Base-by-base conservation (phyloP, 345 rosid species). In the Orychophragmus violaceus region DNA sequence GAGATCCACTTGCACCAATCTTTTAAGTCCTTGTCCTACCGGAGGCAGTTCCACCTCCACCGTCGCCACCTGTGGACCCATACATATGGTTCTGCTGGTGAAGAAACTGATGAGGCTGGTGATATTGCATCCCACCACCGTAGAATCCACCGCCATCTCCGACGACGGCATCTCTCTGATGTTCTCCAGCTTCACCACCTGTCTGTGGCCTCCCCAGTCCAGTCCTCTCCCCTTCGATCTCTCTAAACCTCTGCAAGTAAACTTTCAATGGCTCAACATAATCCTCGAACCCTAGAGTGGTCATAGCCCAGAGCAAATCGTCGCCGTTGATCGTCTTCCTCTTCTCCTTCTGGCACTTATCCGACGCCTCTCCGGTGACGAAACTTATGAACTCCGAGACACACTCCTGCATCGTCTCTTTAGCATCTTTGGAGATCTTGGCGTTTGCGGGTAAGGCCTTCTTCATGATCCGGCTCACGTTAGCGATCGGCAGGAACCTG, bases 61-160 rank as follows among this genome's bases (percentile, higher is more conserved):
- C 46, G 32, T 46, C 48, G 14, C 76, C 71, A 13, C 76, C 71
- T 39, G 71, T 48, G 5, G 76, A 59, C 0, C 77, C 77, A 45
- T 68, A 68, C 69, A 68, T 62, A 46, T 74, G 73, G 30, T 54
- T 74, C 46, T 61, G 74, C 58, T 74, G 77, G 36, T 74, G 73
- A 36, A 67, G 74, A 74, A 61, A 68, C 73, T 68, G 78, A 55
- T 74, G 74, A 68, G 54, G 70, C 51, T 68, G 78, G 22, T 74
- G 73, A 68, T 68, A 62, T 52, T 54, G 69, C 78, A 68, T 55
- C 37, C 48, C 48, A 41, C 70, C 72, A 32, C 59, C 1, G 33
- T 29, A 29, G 7, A 29, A 29, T 29, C 33, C 33, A 29, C 8
- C 33, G 7, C 13, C 13, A 33, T 33, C 13, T 3, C 37, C 36